Base-by-base conservation (phyloP, 2,329 filamentous ascomycete genomes). In the Lachnellula occidentalis region DNA sequence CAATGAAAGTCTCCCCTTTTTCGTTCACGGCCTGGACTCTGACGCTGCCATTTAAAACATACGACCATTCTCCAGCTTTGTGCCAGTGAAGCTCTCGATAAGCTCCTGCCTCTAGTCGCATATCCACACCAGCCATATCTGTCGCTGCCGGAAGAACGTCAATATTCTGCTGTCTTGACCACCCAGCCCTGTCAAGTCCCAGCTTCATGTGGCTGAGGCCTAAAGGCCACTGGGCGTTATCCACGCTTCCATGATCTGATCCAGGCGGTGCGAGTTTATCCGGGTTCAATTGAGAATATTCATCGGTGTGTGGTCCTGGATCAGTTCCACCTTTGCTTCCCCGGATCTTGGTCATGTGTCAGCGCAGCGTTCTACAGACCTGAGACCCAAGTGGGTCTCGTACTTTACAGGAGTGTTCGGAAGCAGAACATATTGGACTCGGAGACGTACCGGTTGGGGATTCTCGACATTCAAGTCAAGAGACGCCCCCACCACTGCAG, bases 11-110 rank as follows among this genome's bases (percentile, higher is more conserved):
- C 57, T 87, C 82, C 9, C 88, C 88, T 58, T 92, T 85, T 42
- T 85, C 82, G 70, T 90, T 86, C 17, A 91, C 77, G 1, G 83
- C 87, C 0, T 86, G 89, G 49, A 91, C 80, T 51, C 87, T 82
- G 19, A 88, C 85, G 55, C 79, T 77, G 49, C 87, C 87, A 54
- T 86, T 81, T 0, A 90, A 78, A 2, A 90, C 83, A 58, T 87
- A 90, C 0, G 85, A 85, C 87, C 87, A 90, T 66, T 91, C 87
- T 37, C 85, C 86, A 68, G 89, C 85, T 63, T 87, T 88, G 74
- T 91, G 87, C 87, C 87, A 91, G 67, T 91, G 87, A 8, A 91
- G 76, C 68, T 91, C 87, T 27, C 87, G 84, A 62, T 88, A 88
- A 34, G 85, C 87, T 36, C 86, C 86, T 59, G 81, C 73, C 39